Evolutionary conservation across 2,329 filamentous ascomycete genomes (phyloP), one percentile per base, ranked within the genome.

Genomic region (Rugonectria rugulosa): DNA sequence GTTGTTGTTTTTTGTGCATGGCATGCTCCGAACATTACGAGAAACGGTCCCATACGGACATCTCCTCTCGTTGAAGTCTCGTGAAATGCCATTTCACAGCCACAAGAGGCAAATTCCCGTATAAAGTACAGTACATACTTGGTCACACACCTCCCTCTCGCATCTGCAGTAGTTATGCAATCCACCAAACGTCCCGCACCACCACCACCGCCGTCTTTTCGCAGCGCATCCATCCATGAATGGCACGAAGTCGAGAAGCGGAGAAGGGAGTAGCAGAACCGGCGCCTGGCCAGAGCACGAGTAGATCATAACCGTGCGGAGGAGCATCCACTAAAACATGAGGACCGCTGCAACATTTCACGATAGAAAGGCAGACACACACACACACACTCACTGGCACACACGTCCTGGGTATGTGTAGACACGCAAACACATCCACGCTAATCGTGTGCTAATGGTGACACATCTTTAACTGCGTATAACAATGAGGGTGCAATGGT

Each of bases 171-270:
- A 12, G 26, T 7, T n/a, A n/a, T n/a, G n/a, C n/a, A n/a, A n/a
- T n/a, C n/a, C 26, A 29, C 34, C 34, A 15, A 34, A 14, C 26
- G 26, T 40, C 45, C 34, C 45, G 32, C 45, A 27, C 45, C 45
- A 48, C 37, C 46, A 32, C 29, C 27, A 24, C 24, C 10, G 21
- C 24, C 32, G 15, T 8, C n/a, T 23, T 31, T 17, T 20, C n/a
- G 7, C n/a, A 27, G 36, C 38, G 32, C 45, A 41, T 38, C 43
- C 17, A 48, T 48, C 29, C 31, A 15, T 27, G 17, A 23, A 32
- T 15, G 36, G 43, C 37, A 31, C 31, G 24, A 27, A 17, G 38
- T 34, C 52, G 23, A 40, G 38, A 55, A 32, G 38, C 38, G 51
- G 34, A 26, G 42, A 36, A 37, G 43, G 51, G 34, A 26, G 42